phyloP scores from a whole-genome alignment of 108 stramenopile species.

The Cyclostephanos invisitatus region DNA sequence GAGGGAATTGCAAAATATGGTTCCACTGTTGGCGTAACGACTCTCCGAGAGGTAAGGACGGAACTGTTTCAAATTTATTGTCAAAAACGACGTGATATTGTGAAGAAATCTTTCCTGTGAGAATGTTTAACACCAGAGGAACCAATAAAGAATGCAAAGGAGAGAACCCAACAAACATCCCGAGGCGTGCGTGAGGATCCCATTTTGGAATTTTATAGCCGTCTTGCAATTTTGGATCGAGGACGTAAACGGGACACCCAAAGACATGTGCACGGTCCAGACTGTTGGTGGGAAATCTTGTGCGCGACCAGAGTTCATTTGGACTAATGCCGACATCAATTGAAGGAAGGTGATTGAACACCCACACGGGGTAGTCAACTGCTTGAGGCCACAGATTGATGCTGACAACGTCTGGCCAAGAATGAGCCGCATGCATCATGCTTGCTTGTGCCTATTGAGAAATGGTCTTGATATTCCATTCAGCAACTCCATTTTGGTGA shows the following conservation, averaged over 20 bases:
- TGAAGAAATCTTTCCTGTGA: conserved; percentile 1
- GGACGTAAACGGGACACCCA: conserved; percentile 52
- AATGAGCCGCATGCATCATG: conserved; percentile 48
- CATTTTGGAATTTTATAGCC: conserved; percentile 43
- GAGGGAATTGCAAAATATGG: not conserved
- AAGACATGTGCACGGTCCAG: conserved; percentile 15
- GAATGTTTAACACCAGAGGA: conserved; percentile 3
- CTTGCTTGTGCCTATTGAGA: conserved; percentile 40
- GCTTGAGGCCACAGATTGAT: conserved; percentile 56
- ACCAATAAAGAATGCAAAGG: not conserved
- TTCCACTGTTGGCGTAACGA: not conserved
- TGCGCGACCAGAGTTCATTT: conserved; percentile 5
- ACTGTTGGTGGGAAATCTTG: no score
- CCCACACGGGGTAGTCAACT: conserved; percentile 43
- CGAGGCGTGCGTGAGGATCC: not conserved
- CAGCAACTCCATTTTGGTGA: conserved; percentile 62
- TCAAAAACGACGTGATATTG: conserved; percentile 18
- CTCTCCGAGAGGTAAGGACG: conserved; percentile 7
- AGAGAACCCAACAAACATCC: not conserved
- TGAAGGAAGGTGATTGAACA: conserved; percentile 40
- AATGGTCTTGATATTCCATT: conserved; percentile 45
- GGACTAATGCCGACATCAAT: conserved; percentile 19
- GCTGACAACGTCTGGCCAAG: conserved; percentile 31
- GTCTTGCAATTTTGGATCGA: conserved; percentile 43
- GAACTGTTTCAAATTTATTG: conserved; percentile 6